phyloP scores from a whole-genome alignment of 148 eudicot genomes.

The Selenicereus undatus region DNA sequence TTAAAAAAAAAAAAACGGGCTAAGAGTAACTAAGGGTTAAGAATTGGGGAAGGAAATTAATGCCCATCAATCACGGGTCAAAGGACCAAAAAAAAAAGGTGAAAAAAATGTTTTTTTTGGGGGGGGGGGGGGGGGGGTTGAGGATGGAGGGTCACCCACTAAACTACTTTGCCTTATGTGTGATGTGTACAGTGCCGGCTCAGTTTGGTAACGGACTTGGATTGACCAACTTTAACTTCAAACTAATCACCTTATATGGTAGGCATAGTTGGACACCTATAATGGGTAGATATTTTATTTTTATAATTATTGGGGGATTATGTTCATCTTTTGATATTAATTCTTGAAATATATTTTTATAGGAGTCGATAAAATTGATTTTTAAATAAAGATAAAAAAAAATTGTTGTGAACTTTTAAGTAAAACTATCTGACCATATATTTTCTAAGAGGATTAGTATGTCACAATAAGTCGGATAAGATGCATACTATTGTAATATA shows the following conservation, averaged over 20 bases:
- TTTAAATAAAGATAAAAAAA: too few species aligned
- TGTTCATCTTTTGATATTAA: not conserved
- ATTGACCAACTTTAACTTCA: not conserved
- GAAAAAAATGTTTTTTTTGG: not conserved
- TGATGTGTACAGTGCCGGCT: constrained; percentile 16
- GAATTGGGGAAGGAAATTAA: constrained; percentile 5
- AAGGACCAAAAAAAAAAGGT: not conserved
- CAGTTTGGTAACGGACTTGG: not conserved
- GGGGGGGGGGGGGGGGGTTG: not conserved
- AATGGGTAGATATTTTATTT: too few species aligned
- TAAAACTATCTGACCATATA: too few species aligned
- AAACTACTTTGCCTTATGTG: constrained; percentile 13
- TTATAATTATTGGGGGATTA: too few species aligned
- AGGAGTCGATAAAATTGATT: not conserved
- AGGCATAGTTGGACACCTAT: not conserved
- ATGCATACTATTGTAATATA: too few species aligned
- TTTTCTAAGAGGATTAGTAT: too few species aligned
- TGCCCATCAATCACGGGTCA: constrained; percentile 32
- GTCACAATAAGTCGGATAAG: too few species aligned
- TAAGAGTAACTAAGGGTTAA: constrained; percentile 20
- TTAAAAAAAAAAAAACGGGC: too few species aligned
- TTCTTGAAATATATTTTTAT: not conserved
- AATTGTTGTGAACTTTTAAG: too few species aligned
- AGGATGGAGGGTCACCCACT: constrained; percentile 7
- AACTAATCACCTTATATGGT: not conserved